Evolutionary conservation across 1,284 basidiomycete species (phyloP).

Genomic region (Rhodotorula sp.): DNA sequence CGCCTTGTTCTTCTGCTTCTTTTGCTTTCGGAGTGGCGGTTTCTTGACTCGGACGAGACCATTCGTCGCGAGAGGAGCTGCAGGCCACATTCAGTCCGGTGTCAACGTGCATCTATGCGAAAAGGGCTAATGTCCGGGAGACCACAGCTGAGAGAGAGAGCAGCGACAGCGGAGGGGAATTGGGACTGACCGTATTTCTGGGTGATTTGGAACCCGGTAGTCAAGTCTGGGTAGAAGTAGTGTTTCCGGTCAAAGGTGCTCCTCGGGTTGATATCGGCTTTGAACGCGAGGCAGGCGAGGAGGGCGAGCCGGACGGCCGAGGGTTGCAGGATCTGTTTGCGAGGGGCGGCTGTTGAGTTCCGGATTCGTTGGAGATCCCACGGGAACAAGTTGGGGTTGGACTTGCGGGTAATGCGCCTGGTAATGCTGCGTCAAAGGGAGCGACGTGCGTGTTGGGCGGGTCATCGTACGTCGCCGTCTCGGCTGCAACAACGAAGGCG

Average conservation of each 20-base stretch:
- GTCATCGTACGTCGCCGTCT: slow-evolving; percentile 58
- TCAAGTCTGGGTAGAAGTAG: slow-evolving; percentile 96
- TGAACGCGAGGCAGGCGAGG: slow-evolving; percentile 76
- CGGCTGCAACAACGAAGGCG: slow-evolving; percentile 52
- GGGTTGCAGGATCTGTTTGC: slow-evolving; percentile 66
- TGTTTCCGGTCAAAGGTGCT: slow-evolving; percentile 86
- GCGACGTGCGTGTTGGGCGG: slow-evolving; percentile 75
- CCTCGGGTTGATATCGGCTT: slow-evolving; percentile 58
- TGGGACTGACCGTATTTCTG: slow-evolving; percentile 75
- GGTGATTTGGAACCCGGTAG: slow-evolving; percentile 94
- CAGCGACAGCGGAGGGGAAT: not conserved
- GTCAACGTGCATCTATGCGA: not conserved
- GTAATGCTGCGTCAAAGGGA: slow-evolving; percentile 83
- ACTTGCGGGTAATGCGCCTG: slow-evolving; percentile 84
- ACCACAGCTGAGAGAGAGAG: too few relatives aligned
- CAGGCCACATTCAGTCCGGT: not conserved
- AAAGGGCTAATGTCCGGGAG: too few relatives aligned
- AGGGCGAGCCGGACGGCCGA: slow-evolving; percentile 79
- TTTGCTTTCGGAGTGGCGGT: slow-evolving; percentile 25
- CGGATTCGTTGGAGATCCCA: too few relatives aligned
- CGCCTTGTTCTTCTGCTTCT: slow-evolving; percentile 51
- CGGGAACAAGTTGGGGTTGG: too few relatives aligned
- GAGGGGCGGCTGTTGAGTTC: not conserved
- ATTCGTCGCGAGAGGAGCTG: slow-evolving; percentile 74
- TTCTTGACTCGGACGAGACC: slow-evolving; percentile 53